Base-by-base conservation (phyloP, 108 stramenopile species). In the Chaetoceros tenuissimus region DNA sequence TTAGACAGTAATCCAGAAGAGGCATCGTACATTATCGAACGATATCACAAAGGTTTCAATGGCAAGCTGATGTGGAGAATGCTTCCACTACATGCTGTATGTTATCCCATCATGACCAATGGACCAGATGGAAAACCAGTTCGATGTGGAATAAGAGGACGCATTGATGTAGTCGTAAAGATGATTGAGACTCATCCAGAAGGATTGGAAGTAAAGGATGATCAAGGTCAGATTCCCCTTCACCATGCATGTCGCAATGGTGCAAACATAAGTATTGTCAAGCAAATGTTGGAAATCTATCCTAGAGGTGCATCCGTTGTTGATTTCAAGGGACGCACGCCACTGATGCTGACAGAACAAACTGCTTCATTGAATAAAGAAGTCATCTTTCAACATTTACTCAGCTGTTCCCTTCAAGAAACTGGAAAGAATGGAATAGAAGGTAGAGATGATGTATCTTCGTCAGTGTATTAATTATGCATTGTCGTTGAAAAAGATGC, bases 191-290 rank as follows among this genome's bases (percentile, higher is more conserved):
- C 74, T 10, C 80, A 88, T 63, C 78, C 72, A 20, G 82, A 81
- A 43, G 90, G 71, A 31, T 69, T 86, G 1, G 61, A 75, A 20
- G 77, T 72, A 67, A 62, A 57, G 22, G 89, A 92, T 68, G 51
- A 43, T 28, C 77, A 84, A 55, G 80, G 79, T 0, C 85, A 84
- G 85, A 57, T 87, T 24, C 89, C 89, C 0, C 56, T 92, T 43
- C 89, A 92, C 60, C 81, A 85, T 53, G 84, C 84, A 0, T 81
- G 82, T 63, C 80, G 80, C 48, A 81, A 89, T 34, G 88, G 88
- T 17, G 82, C 78, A 7, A 66, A 64, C 26, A 71, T 72, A 0
- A 82, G 72, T 29, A 80, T 85, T 0, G 52, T 83, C 13, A 20
- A 66, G 25, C 24, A 84, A 16, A 61, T 89, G 23, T 60, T 67